Evolutionary conservation across 306 rosid genomes (phyloP), one percentile per base, ranked within the genome.

Genomic region (Bauhinia variegata): DNA sequence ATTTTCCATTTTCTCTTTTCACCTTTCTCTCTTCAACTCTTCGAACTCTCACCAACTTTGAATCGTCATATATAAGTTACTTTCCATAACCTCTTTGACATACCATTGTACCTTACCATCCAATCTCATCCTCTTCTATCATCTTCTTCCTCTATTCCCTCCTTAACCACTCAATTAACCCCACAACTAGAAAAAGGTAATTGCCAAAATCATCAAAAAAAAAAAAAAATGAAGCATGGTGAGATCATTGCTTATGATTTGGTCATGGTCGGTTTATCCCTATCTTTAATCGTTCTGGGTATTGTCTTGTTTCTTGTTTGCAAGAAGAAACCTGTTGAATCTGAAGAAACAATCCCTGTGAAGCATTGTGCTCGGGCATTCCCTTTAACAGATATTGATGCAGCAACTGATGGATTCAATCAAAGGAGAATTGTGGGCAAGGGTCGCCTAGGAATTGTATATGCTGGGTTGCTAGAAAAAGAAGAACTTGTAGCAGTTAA

Each of bases 341-440:
- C 87, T 0, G 79, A 85, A 73, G 88, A 84, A 66, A 50, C 86
- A 19, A 83, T 70, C 30, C 72, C 86, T 3, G 41, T 55, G 10
- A 87, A 79, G 78, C 62, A 62, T 6, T 62, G 52, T 54, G 91
- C 96, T 50, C 78, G 76, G 12, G 58, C 81, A 28, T 88, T 77
- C 73, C 56, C 81, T 0, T 70, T 92, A 36, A 81, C 68, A 51
- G 80, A 78, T 54, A 75, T 93, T 4, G 82, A 93, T 42, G 49
- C 80, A 3, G 98, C 95, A 33, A 89, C 96, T 0, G 89, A 92
- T 28, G 93, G 93, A 41, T 93, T 93, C 87, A 89, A 50, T 58
- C 77, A 68, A 5, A 76, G 81, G 6, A 83, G 96, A 75, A 80
- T 88, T 16, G 54, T 93, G 1, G 96, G 98, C 8, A 64, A 81